Evolutionary conservation across 176 grass and related monocot species (phyloP), one percentile per base, ranked within the genome.

Genomic region (Cenchrus americanus): DNA sequence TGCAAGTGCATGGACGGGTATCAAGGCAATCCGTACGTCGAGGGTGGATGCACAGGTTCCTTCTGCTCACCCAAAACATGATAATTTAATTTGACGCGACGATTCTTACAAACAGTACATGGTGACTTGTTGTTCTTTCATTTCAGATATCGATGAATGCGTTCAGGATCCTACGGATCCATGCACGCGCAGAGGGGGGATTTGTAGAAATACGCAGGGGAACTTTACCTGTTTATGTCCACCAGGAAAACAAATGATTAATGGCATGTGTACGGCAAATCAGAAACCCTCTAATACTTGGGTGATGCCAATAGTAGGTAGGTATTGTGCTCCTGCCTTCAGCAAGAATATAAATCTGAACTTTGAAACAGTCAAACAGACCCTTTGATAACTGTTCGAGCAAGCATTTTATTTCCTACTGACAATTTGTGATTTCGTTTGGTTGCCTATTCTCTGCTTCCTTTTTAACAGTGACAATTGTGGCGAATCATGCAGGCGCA

Each of bases 121-220:
- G n/a, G n/a, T n/a, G n/a, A n/a, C n/a, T n/a, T n/a, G n/a, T n/a
- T n/a, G n/a, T n/a, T n/a, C n/a, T n/a, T n/a, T n/a, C n/a, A n/a
- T n/a, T 23, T 7, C 53, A 87, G 85, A 87, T 54, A 67, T 87
- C 41, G 2, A 87, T 15, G 78, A 76, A 42, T 87, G 85, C n/a
- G 14, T 4, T 34, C 14, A 66, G 4, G 49, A 49, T 6, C 1
- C 8, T 13, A 67, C 24, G 14, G 44, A 55, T 76, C 18, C 34
- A 14, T 76, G 85, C 17, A 2, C 1, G 0, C 3, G 0, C 40
- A 44, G 0, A 5, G 66, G 40, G 40, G 69, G 48, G 0, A 12
- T 6, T 5, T 87, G 85, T 60, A 8, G 2, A 1, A 82, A 87
- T 15, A 86, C 66, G n/a, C 6, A 1, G 15, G 79, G 82, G 4